Percentiles rank a stretch among this genome's conserved stretches.
phyloP scores from a whole-genome alignment of 768 basidiomycete genomes.

The Hemileccinum impolitum region DNA sequence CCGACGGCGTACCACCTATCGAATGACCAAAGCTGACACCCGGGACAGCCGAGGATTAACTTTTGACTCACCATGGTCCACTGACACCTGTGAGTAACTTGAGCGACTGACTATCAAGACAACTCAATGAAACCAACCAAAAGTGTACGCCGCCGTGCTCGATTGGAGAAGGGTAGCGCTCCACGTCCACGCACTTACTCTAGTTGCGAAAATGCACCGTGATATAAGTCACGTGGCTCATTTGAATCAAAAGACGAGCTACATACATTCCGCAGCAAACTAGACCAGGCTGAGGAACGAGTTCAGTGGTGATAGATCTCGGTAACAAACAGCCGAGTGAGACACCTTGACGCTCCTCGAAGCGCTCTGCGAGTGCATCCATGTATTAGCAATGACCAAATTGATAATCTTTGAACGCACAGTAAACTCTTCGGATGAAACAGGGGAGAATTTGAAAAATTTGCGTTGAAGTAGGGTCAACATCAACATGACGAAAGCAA shows the following conservation, averaged over 20 bases:
- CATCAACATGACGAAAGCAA: conserved; percentile 44
- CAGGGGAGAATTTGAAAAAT: conserved; percentile 44
- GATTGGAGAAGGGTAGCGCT: conserved; percentile 55
- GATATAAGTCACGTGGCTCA: background rate
- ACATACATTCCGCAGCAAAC: conserved; percentile 48
- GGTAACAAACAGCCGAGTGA: background rate
- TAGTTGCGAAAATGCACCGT: conserved; percentile 8
- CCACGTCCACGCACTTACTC: conserved; percentile 57
- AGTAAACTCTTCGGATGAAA: conserved; percentile 48
- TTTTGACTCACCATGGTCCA: conserved; percentile 41
- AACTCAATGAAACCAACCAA: conserved; percentile 23
- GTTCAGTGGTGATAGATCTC: background rate
- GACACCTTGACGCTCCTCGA: conserved; percentile 44
- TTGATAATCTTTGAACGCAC: conserved; percentile 22
- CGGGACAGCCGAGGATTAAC: background rate
- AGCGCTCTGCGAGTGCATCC: conserved; percentile 32
- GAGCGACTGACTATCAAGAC: background rate
- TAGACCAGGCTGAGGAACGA: conserved; percentile 38
- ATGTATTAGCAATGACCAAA: too few relatives aligned
- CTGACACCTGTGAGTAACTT: conserved; percentile 36
- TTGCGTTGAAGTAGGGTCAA: conserved; percentile 44
- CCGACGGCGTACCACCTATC: conserved; percentile 50
- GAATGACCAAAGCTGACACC: background rate
- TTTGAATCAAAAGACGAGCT: background rate
- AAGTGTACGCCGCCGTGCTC: conserved; percentile 49